Evolutionary conservation across 805 yeast species (phyloP), one percentile per base, ranked within the genome.

Genomic region (Candida khao-thaluensis): DNA sequence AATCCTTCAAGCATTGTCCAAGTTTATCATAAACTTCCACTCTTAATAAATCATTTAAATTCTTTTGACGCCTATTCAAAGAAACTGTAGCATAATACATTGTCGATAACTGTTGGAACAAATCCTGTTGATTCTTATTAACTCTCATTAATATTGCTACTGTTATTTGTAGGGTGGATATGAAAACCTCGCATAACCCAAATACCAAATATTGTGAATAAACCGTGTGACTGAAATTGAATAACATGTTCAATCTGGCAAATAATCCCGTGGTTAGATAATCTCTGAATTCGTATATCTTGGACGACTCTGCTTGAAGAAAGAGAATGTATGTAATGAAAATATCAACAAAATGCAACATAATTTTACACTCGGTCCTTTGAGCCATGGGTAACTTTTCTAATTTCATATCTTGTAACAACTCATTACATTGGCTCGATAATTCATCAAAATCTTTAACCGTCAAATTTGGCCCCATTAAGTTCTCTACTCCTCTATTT

Each of bases 291-390:
- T 29, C 30, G 15, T 33, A 42, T 4, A 29, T 32, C 23, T 42
- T 47, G 28, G 31, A 38, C n/a, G 60, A 66, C 45, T 69, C 74
- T 11, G 51, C 52, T 44, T 69, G 72, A 12, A 68, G 45, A 26
- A 65, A 48, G n/a, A 60, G 47, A 4, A 64, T 42, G 29, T 56
- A 59, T 10, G 56, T 40, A 42, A 66, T 38, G 35, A 50, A 64
- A 23, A 57, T 49, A 30, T 53, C 52, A 14, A 62, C 48, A 43
- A 64, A 67, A 23, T 52, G 53, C 12, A 66, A 47, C 10, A 58
- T 48, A 12, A 46, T 38, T 16, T 41, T 41, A 3, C 40, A 34
- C 42, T 62, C 67, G 26, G 51, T 44, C 17, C 35, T 41, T 35
- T 46, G 30, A n/a, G 43, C 23, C 12, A 32, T 24, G 4, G 48